Base-by-base conservation (phyloP, 176 grass and related monocot species). In the Chrysopogon serrulatus region DNA sequence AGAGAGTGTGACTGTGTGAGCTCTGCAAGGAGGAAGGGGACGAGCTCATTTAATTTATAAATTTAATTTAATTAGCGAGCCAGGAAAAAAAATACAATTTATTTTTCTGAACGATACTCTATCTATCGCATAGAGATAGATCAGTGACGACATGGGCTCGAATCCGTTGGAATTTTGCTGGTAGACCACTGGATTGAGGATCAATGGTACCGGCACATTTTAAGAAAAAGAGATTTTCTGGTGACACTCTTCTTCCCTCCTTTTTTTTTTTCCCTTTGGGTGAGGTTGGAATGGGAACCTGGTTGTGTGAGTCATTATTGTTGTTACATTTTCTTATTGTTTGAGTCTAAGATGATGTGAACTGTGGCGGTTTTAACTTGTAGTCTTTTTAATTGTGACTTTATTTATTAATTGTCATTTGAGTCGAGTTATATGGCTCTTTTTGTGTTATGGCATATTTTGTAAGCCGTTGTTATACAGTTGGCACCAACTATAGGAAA, bases 141-240 rank as follows among this genome's bases (percentile, higher is more conserved):
- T 42, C 26, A 68, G 65, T 84, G 62, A 84, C 72, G 72, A 67
- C 61, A 76, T 44, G 80, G 68, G 40, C 27, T 33, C 3, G 48
- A 30, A 67, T 81, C 47, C 47, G 65, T 81, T 70, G 79, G 79
- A 69, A 69, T 27, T 54, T 81, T 69, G 79, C 65, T 4, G 14
- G 2, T 5, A 2, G n/a, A 6, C 44, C 44, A 62, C 66, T 65
- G 0, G 61, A 67, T 84, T 0, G 8, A 42, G 34, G 4, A 42
- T 68, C 34, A n/a, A 83, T 4, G 6, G n/a, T 16, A 1, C 6
- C 10, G 17, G 10, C n/a, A 1, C 15, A 18, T 67, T 28, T 28
- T 9, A 10, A 51, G 10, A 10, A 51, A 81, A 77, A 69, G 39
- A 53, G 21, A 39, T 37, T 51, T 34, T 51, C 3, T 30, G 64